Conservation (phyloP, 2,329 filamentous ascomycete genomes). For the Clarireedia hainanense region DNA sequence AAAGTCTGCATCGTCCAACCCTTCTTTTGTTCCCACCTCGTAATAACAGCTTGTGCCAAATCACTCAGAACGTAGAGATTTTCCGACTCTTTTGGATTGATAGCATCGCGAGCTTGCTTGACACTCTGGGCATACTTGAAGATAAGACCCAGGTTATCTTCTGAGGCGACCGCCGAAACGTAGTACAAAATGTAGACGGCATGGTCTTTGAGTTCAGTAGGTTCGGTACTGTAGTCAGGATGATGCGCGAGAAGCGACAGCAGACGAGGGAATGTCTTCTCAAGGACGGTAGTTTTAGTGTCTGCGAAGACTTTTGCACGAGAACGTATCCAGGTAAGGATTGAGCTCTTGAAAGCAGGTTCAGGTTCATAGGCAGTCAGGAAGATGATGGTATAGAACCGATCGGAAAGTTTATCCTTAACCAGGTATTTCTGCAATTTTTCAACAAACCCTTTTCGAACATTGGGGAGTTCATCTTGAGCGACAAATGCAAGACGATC, state of each 20-base stretch:
- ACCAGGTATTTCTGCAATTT: conserved; percentile 89
- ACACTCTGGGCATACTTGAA: conserved; percentile 88
- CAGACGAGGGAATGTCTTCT: conserved; percentile 72
- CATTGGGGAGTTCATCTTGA: conserved; percentile 67
- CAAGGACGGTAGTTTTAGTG: conserved; percentile 59
- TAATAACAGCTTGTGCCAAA: conserved; percentile 72
- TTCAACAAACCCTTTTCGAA: conserved; percentile 71
- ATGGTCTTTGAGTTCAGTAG: conserved; percentile 69
- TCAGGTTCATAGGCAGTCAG: conserved; percentile 85
- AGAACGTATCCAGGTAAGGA: conserved; percentile 84
- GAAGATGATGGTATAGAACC: conserved; percentile 88
- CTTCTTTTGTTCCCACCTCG: conserved; percentile 78
- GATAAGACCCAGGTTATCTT: conserved; percentile 81
- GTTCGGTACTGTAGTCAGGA: conserved; percentile 68
- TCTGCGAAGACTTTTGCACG: conserved; percentile 59
- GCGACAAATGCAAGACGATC: conserved; percentile 73
- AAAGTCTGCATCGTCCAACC: conserved; percentile 82
- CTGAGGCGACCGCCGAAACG: conserved; percentile 70
- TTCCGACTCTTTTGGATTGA: conserved; percentile 59
- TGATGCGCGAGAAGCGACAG: conserved; percentile 88
- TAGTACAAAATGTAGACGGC: conserved; percentile 88
- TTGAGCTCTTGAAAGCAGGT: conserved; percentile 61
- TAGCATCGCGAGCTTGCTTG: conserved; percentile 79
- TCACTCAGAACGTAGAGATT: conserved; percentile 83
- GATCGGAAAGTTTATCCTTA: conserved; percentile 56